Conservation (phyloP, 139 green algal species). For the Picochlorum sp. region DNA sequence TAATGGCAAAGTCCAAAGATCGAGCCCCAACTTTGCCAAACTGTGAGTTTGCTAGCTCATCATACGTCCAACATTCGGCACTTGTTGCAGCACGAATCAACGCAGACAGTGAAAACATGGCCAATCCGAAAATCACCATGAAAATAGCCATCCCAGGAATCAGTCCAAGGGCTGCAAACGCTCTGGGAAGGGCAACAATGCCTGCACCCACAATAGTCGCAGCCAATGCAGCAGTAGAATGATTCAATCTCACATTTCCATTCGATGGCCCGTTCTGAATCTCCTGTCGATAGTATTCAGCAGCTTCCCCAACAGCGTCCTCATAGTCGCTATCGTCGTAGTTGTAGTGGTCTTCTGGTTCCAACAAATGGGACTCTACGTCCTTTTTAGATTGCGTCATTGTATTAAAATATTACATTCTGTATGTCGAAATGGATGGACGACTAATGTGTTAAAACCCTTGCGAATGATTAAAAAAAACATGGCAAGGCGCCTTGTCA, state of each 20-base stretch:
- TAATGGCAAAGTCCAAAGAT: slow-evolving; percentile 15
- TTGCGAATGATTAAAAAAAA: too few species aligned
- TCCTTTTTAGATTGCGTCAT: too few species aligned
- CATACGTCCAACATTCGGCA: slow-evolving; percentile 19
- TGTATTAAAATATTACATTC: too few species aligned
- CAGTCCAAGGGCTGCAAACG: slow-evolving; percentile 31
- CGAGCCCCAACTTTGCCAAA: slow-evolving; percentile 10
- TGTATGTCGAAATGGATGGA: too few species aligned
- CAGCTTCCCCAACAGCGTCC: too few species aligned
- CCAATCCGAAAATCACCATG: slow-evolving; percentile 13
- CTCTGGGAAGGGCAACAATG: slow-evolving; percentile 30
- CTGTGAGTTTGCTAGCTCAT: slow-evolving; percentile 7
- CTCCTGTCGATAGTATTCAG: background rate
- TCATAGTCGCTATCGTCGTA: too few species aligned
- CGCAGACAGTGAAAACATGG: slow-evolving; percentile 23
- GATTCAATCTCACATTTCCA: slow-evolving; percentile 14
- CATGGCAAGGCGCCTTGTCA: too few species aligned
- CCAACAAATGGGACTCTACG: too few species aligned
- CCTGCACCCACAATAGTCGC: slow-evolving; percentile 32
- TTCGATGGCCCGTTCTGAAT: background rate
- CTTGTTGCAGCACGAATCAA: slow-evolving; percentile 7
- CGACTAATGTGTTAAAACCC: too few species aligned
- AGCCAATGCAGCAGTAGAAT: slow-evolving; percentile 28
- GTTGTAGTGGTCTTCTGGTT: too few species aligned
- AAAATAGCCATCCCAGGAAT: slow-evolving; percentile 16